Evolutionary conservation across 306 rosid species (phyloP), one percentile per base, ranked within the genome.

Genomic region (Dalbergia oliveri): DNA sequence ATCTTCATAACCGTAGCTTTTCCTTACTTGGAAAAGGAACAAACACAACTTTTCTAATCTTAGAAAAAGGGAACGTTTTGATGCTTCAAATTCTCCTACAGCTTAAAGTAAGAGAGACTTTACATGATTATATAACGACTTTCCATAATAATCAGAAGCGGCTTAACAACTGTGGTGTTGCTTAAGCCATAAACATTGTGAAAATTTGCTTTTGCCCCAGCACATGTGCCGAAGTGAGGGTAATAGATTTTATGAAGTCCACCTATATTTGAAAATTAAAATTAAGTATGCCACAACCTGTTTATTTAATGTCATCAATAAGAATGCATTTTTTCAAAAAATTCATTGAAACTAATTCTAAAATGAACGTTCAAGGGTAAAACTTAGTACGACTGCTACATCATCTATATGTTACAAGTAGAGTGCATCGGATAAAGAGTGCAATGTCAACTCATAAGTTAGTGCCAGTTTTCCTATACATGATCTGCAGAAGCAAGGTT

Each of bases 401-500:
- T 39, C 10, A 57, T 35, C 34, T 56, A 72, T 39, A 39, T 41
- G 19, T 73, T 54, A 51, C 19, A 19, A 21, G 66, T 57, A 14
- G 66, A 51, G 59, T 16, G 13, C 63, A 56, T 23, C 56, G 3
- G 21, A 43, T 51, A 39, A 58, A 41, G 66, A 50, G 50, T 58
- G 41, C 66, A 41, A 57, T 18, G 31, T 60, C 18, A 59, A 74
- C 11, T 54, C 15, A 9, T 3, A 13, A 9, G 56, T 13, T 37
- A 34, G 41, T 14, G 44, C 26, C 37, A 50, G 13, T 50, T 49
- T 71, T 53, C 33, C 64, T 53, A 35, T n/a, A 71, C 18, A 53
- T 16, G 9, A 70, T 47, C n/a, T 51, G 33, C 47, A 72, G 67
- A 58, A 73, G 57, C 19, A 41, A n/a, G 56, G 47, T 8, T 58